Evolutionary conservation across 805 yeast genomes (phyloP), one percentile per base, ranked within the genome.

Genomic region (Suhomyces faveliae): DNA sequence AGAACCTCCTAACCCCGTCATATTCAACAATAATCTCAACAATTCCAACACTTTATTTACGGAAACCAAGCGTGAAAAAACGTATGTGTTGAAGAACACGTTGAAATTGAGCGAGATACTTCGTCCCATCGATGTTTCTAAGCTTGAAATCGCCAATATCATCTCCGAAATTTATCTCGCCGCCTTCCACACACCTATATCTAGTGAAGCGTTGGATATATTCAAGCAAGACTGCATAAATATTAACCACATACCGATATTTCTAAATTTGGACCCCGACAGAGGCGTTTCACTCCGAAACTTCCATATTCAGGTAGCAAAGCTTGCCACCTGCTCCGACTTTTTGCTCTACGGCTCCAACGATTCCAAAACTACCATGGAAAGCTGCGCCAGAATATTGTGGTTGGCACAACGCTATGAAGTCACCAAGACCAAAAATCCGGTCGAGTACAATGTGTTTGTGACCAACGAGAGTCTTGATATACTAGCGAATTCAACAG

Each of bases 251-350:
- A 53, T 79, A 42, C 88, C 88, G 1, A 51, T 71, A 7, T 85
- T 87, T 56, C 67, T 76, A 43, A 73, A 78, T 49, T 61, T 83
- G 57, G 91, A 86, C 55, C 92, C 90, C 12, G 80, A 74, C 48
- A 72, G 77, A 38, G 94, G 96, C 3, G 83, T 88, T 5, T 81
- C 89, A 3, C 74, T 90, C 46, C 77, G 97, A 52, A 88, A 91
- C 60, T 91, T 90, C 64, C 89, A 87, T 60, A 81, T 87, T 48
- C 98, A 92, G 66, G 86, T 83, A 15, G 78, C 89, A n/a, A 90
- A 89, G 60, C 70, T 85, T 51, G 86, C 94, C 27, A 73, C 81
- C 22, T 73, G 89, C 8, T 77, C 94, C 0, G 95, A 88, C 59
- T 79, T 89, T 43, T 70, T 89, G 5, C 80, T 91, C n/a, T 92